Conservation (phyloP, 75 land plant species). For the Picea sitchensis region DNA sequence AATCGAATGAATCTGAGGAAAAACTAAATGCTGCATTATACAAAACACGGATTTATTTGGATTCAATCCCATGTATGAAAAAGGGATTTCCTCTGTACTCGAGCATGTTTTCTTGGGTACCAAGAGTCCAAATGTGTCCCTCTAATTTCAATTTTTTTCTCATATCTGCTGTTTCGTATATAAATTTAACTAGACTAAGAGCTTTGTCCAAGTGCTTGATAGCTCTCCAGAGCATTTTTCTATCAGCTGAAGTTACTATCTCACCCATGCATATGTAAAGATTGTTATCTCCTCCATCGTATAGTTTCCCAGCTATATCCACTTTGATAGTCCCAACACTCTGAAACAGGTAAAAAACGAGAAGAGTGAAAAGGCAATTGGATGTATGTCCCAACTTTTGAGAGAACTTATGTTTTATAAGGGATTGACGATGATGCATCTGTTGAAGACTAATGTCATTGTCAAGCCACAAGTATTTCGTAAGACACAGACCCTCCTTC, state of each 20-base stretch:
- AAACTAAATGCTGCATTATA: background rate
- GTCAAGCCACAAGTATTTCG: constrained; percentile 36
- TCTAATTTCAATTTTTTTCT: constrained; percentile 37
- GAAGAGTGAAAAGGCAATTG: constrained; percentile 49
- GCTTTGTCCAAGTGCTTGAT: constrained; percentile 48
- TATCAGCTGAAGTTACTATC: constrained; percentile 43
- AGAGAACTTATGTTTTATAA: constrained; percentile 28
- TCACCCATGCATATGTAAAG: constrained; percentile 52
- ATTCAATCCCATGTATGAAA: constrained; percentile 44
- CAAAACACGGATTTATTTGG: constrained; percentile 13
- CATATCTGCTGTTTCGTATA: constrained; percentile 43
- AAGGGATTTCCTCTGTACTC: constrained; percentile 41
- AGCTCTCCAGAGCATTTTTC: constrained; percentile 34
- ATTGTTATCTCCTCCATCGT: constrained; percentile 10
- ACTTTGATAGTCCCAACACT: constrained; percentile 43
- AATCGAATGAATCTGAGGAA: background rate
- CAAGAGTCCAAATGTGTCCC: constrained; percentile 57
- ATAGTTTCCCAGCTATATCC: constrained; percentile 40
- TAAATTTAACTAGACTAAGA: constrained; percentile 41
- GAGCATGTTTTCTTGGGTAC: constrained; percentile 30
- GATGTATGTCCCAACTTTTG: constrained; percentile 55
- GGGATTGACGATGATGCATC: constrained; percentile 30
- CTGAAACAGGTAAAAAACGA: constrained; percentile 46
- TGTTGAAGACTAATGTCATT: constrained; percentile 41
- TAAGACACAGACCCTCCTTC: constrained; percentile 59